Evolutionary conservation across 1,284 basidiomycete genomes (phyloP).

Genomic region (Tremellales sp.): DNA sequence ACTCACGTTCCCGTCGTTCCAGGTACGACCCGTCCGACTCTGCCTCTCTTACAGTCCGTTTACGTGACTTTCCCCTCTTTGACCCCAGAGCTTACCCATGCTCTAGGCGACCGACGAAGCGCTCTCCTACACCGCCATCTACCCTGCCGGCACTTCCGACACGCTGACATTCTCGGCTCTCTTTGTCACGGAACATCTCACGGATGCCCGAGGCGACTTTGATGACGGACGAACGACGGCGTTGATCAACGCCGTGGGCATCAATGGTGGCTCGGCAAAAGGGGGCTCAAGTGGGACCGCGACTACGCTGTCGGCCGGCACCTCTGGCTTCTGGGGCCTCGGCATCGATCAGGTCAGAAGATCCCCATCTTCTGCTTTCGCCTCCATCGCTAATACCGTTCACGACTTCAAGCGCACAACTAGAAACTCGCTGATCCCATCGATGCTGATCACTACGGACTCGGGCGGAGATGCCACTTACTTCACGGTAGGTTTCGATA

Average conservation of each 20-base stretch:
- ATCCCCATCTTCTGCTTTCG: background rate
- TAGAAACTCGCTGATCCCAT: conserved; percentile 28
- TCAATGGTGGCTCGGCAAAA: background rate
- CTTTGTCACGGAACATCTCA: conserved; percentile 23
- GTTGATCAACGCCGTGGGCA: background rate
- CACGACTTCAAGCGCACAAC: conserved; percentile 12
- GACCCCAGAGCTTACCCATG: background rate
- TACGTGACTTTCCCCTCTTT: background rate
- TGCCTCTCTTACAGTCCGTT: conserved; percentile 22
- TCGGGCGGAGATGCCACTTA: conserved; percentile 15
- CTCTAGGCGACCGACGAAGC: conserved; percentile 13
- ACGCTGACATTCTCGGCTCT: conserved; percentile 18
- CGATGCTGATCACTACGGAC: conserved; percentile 15
- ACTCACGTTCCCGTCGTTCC: conserved; percentile 2
- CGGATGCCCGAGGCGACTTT: conserved; percentile 24
- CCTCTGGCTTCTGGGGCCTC: conserved; percentile 40
- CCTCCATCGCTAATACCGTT: background rate
- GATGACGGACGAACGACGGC: conserved; percentile 6
- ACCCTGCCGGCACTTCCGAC: conserved; percentile 22
- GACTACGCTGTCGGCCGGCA: conserved; percentile 20
- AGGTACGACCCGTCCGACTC: conserved; percentile 11
- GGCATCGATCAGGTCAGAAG: conserved; percentile 37
- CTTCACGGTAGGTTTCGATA: conserved; percentile 38
- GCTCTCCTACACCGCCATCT: conserved; percentile 26
- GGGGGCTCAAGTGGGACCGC: conserved; percentile 6